phyloP scores from a whole-genome alignment of 805 yeast genomes.

The Vanderwaltozyma verrucispora region DNA sequence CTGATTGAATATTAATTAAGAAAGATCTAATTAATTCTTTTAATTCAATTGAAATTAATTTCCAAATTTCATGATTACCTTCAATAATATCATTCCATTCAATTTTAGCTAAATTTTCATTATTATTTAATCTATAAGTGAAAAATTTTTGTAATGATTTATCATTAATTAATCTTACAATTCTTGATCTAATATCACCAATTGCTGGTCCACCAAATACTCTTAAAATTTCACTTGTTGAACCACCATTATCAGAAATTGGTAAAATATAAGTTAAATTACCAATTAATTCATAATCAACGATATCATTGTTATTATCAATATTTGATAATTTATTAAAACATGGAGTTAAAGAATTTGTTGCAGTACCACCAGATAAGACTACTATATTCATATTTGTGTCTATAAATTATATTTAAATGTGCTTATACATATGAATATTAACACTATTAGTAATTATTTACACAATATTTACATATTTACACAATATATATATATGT shows the following conservation, averaged over 20 bases:
- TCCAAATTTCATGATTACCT: conserved; percentile 68
- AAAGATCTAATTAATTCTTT: conserved; percentile 70
- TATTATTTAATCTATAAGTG: conserved; percentile 23
- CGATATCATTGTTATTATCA: conserved; percentile 4
- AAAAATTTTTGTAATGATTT: conserved; percentile 30
- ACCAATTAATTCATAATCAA: background rate
- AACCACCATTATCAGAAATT: conserved; percentile 88
- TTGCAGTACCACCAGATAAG: conserved; percentile 81
- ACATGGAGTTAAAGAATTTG: conserved; percentile 61
- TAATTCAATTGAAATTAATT: conserved; percentile 34
- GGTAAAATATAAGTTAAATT: conserved; percentile 53
- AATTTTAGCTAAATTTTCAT: conserved; percentile 38
- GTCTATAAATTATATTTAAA: no score
- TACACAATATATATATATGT: no score
- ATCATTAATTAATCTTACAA: conserved; percentile 61
- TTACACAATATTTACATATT: no score
- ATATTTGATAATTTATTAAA: conserved; percentile 38
- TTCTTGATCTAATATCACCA: conserved; percentile 80
- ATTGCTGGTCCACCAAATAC: conserved; percentile 93
- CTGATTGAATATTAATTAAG: conserved; percentile 68
- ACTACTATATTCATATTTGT: conserved; percentile 25
- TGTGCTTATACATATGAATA: no score
- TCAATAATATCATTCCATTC: conserved; percentile 78
- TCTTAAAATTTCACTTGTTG: conserved; percentile 78
- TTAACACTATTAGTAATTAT: no score